Evolutionary conservation across 495 filamentous ascomycete species (phyloP), one percentile per base, ranked within the genome.

Genomic region (Annulohypoxylon stygium): DNA sequence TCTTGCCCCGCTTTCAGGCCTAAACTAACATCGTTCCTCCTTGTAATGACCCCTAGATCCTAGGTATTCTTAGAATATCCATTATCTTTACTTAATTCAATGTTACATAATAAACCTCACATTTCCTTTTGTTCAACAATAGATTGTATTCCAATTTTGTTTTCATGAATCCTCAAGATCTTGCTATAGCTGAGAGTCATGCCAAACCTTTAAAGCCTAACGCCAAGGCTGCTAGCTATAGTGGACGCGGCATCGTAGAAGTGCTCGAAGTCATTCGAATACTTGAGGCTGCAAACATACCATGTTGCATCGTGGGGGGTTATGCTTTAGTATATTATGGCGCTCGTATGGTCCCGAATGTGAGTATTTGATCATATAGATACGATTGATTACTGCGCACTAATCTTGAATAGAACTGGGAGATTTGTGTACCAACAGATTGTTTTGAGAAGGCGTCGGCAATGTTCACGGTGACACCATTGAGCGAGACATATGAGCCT

Each of bases 301-400:
- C 54, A 3, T 58, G 33, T 5, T 58, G 54, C 33, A 33, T 58
- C 12, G 34, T 25, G 20, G 54, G 54, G 10, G 54, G 33, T 26
- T 39, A 39, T 39, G 54, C 54, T 39, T 58, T 58, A 23, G n/a
- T 58, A 16, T 58, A 58, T 39, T 58, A 58, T 23, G 54, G 54
- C 16, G 54, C 54, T 23, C 30, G 34, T 6, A n/a, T 58, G 8
- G 54, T 58, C n/a, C 54, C 54, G 11, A 39, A 37, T 23, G 54
- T 58, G 10, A 39, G 54, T 57, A 36, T 3, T 20, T 9, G n/a
- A 9, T 5, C 25, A 30, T 58, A 23, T 10, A 10, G 2, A 25
- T 18, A 30, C 18, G 18, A 0, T 8, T 12, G 9, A 39, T 30
- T 11, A 16, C 26, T 9, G 54, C 23, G 6, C n/a, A 16, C 54